Conservation (phyloP, 163 green algal species). For the Prototheca cutis region DNA sequence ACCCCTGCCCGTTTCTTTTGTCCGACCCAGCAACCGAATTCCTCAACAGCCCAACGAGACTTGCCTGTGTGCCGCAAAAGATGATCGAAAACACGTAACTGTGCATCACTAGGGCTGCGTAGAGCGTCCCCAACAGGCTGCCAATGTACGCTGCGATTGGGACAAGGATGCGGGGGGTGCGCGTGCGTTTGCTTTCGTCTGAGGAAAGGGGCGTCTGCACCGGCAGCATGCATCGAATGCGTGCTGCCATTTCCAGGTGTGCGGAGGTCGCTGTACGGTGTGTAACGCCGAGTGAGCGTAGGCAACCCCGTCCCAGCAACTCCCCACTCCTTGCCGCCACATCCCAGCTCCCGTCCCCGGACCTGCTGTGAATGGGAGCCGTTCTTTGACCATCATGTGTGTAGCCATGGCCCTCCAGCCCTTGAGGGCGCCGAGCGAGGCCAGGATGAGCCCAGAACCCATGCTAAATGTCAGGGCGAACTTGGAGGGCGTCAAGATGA, state of each 20-base stretch:
- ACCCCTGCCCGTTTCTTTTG: too few relatives aligned
- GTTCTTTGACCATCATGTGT: slow-evolving; percentile 66
- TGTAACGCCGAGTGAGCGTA: too few relatives aligned
- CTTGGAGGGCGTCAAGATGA: slow-evolving; percentile 85
- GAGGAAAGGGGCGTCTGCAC: too few relatives aligned
- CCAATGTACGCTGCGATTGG: slow-evolving; percentile 67
- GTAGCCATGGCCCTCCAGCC: slow-evolving; percentile 64
- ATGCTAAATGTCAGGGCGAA: slow-evolving; percentile 90
- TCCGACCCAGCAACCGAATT: too few relatives aligned
- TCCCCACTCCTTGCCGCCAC: too few relatives aligned
- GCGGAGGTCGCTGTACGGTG: too few relatives aligned
- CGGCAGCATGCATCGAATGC: too few relatives aligned
- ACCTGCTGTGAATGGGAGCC: slow-evolving; percentile 69
- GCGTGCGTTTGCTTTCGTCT: too few relatives aligned
- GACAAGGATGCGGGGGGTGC: too few relatives aligned
- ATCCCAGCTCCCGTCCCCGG: not conserved
- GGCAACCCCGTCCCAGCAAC: too few relatives aligned
- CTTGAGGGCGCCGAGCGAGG: slow-evolving; percentile 63
- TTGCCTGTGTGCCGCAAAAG: slow-evolving; percentile 45
- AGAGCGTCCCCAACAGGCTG: slow-evolving; percentile 73
- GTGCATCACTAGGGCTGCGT: slow-evolving; percentile 71
- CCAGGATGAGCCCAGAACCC: slow-evolving; percentile 67
- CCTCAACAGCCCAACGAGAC: not conserved
- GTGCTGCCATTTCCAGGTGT: too few relatives aligned
- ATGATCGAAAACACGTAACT: slow-evolving; percentile 80